These are phyloP conservation scores for Tephrocybe sp. DNA, from an alignment of 768 basidiomycete species.

Conservation along the genomic window DNA sequence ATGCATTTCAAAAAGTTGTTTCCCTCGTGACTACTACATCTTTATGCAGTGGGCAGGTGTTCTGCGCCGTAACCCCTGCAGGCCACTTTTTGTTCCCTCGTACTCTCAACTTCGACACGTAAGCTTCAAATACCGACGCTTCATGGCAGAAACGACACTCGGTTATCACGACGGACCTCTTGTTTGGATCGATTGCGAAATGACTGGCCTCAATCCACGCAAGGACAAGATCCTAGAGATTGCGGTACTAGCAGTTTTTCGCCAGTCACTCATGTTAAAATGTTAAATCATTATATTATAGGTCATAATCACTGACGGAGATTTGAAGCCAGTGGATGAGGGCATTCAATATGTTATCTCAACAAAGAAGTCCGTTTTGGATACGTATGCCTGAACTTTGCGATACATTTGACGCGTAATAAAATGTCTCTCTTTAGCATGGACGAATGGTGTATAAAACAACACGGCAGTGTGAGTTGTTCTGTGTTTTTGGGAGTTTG, in stretches of 20 bases:
- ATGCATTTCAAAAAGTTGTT: not conserved
- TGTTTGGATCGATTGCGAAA: constrained; percentile 88
- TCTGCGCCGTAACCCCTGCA: constrained; percentile 10
- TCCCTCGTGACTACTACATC: not conserved
- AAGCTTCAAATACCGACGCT: not conserved
- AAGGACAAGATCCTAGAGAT: constrained; percentile 80
- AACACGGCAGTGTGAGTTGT: constrained; percentile 66
- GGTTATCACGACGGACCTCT: constrained; percentile 59
- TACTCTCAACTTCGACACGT: not conserved
- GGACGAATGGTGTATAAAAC: constrained; percentile 83
- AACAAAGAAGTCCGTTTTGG: constrained; percentile 66
- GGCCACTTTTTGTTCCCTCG: constrained; percentile 1
- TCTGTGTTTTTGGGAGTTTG: not conserved
- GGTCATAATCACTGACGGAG: constrained; percentile 87
- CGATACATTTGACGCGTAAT: not conserved
- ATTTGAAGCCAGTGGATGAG: constrained; percentile 76
- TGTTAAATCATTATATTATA: constrained; percentile 23
- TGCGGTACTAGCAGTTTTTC: constrained; percentile 42
- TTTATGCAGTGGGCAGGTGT: constrained; percentile 14
- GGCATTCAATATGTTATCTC: constrained; percentile 76
- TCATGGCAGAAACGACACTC: constrained; percentile 26
- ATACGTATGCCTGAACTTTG: constrained; percentile 47
- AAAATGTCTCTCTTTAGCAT: constrained; percentile 47
- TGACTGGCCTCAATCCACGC: constrained; percentile 71
- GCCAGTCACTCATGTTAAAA: not conserved